Base-by-base conservation (phyloP, 2,329 filamentous ascomycete species). In the Gaeumannomyces sp. region DNA sequence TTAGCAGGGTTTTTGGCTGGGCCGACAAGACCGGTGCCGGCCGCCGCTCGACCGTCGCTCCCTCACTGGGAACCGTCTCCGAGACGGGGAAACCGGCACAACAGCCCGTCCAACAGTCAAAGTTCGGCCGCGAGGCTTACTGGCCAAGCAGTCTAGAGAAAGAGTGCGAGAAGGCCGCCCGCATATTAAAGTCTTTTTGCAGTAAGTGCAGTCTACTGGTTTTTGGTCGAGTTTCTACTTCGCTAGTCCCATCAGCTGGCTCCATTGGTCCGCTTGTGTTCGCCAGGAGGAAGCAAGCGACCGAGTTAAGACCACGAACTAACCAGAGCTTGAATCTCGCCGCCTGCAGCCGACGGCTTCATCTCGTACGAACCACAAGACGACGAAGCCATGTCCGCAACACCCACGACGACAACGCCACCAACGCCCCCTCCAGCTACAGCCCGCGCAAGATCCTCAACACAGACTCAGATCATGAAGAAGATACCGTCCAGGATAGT, bases 401-500 rank as follows among this genome's bases (percentile, higher is more conserved):
- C 64, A 74, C 72, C 70, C 58, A 69, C 28, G 56, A 28, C 57
- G 5, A 16, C 27, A 19, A 7, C 62, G n/a, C n/a, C 11, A 38
- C n/a, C 56, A 59, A 72, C 63, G 73, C 72, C 66, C 69, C 75
- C 83, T 16, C 29, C 4, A 3, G 6, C 38, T 22, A 22, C 38
- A 50, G 2, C 38, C 16, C 38, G 38, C 38, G 38, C 38, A 50
- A 56, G 38, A 29, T 56, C 60, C 25, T 11, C 62, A 27, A 64
- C 22, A 73, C 87, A 76, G 62, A 81, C 80, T 62, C 81, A 81
- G 64, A 79, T 91, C 25, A 76, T 82, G 63, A 92, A 94, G 77
- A 95, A 93, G 78, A 97, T 98, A 33, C 94, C 94, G 0, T 80
- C 88, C 65, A 85, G 89, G 72, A 92, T 97, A 65, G 92, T 98